Evolutionary conservation across 139 green algal genomes (phyloP).

Genomic region (Auxenochlorella protothecoides): DNA sequence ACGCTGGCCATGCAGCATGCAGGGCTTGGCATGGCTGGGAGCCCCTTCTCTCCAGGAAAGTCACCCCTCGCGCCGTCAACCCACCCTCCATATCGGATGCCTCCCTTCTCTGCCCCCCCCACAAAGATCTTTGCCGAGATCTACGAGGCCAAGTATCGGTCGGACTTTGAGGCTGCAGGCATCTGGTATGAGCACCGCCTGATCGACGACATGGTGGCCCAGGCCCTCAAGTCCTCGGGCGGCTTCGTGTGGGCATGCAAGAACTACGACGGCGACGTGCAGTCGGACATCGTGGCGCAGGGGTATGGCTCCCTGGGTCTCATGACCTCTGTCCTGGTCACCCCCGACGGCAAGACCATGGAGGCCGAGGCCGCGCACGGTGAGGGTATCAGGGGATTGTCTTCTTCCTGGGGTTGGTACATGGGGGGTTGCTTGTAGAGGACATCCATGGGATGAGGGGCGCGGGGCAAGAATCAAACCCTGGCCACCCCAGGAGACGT

Average conservation of each 20-base stretch:
- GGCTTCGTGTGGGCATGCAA: conserved; percentile 98
- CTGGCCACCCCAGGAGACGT: too few species aligned
- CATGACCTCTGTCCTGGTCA: conserved; percentile 92
- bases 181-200: conserved; percentile 97
- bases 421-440: background rate
- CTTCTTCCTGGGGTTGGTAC: background rate
- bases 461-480: too few species aligned
- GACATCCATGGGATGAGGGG: background rate
- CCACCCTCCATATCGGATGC: too few species aligned
- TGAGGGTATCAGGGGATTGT: conserved; percentile 9
- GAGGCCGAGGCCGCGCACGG: conserved; percentile 93
- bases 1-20: too few species aligned
- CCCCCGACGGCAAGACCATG: conserved; percentile 85
- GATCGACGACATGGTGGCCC: conserved; percentile 97
- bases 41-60: too few species aligned
- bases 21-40: too few species aligned
- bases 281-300: conserved; percentile 82
- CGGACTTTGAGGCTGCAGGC: conserved; percentile 63
- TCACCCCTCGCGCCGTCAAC: too few species aligned
- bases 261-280: conserved; percentile 93
- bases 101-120: too few species aligned
- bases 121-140: conserved; percentile 73
- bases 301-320: conserved; percentile 89
- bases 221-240: conserved; percentile 82
- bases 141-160: conserved; percentile 79